Evolutionary conservation across 2,329 filamentous ascomycete species (phyloP).

Genomic region (Diplodia scrobiculata): DNA sequence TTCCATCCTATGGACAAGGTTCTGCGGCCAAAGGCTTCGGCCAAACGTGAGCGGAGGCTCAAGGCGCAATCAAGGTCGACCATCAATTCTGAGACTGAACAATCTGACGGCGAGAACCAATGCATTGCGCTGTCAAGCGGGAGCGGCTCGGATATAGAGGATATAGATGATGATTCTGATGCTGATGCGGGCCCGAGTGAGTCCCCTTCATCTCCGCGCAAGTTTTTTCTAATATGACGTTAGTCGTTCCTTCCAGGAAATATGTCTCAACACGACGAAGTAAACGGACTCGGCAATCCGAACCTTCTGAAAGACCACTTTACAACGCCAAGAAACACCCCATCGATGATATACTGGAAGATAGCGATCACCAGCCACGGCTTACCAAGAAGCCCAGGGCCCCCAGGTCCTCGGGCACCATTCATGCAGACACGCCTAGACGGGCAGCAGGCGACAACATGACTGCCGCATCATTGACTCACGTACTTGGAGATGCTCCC

Average conservation of each 20-base stretch:
- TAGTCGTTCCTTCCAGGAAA: neutral
- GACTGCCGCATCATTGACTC: neutral
- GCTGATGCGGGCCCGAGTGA: neutral
- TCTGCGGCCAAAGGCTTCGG: neutral
- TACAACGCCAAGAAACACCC: neutral
- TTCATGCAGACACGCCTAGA: neutral
- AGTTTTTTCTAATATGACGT: neutral
- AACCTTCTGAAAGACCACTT: neutral
- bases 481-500: neutral
- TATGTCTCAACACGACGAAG: neutral
- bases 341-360: neutral
- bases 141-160: neutral
- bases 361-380: neutral
- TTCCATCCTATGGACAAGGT: slow-evolving; percentile 5
- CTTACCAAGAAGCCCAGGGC: neutral
- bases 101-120: neutral
- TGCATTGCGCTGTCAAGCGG: neutral
- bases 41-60: neutral
- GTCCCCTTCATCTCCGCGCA: neutral
- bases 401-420: neutral
- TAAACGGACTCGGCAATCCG: neutral
- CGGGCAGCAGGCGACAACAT: neutral
- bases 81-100: too few relatives aligned
- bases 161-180: neutral
- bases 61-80: neutral